phyloP scores from a whole-genome alignment of 1,284 basidiomycete genomes.

The Ustanciosporium gigantosporum region DNA sequence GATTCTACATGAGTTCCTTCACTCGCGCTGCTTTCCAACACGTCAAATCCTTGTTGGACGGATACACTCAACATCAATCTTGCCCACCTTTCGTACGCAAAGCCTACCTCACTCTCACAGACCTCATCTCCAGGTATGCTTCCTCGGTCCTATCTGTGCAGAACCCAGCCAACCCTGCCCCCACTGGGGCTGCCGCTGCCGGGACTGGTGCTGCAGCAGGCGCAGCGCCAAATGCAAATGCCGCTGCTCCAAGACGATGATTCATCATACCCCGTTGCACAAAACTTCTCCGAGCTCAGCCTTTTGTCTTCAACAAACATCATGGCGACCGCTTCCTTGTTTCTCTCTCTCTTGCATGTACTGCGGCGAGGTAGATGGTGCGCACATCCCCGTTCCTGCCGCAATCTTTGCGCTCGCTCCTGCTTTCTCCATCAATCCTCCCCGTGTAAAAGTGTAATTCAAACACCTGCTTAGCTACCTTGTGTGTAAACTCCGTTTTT shows the following conservation, averaged over 20 bases:
- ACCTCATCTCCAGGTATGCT: slow-evolving; percentile 55
- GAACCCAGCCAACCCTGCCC: slow-evolving; percentile 8
- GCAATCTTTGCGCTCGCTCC: too few species aligned
- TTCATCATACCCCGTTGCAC: neutral
- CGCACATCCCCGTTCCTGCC: too few species aligned
- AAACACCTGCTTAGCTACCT: too few species aligned
- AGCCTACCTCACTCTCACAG: slow-evolving; percentile 54
- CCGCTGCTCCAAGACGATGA: slow-evolving; percentile 12
- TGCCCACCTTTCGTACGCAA: slow-evolving; percentile 55
- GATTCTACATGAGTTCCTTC: slow-evolving; percentile 60
- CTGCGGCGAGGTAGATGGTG: too few species aligned
- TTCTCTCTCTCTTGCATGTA: too few species aligned
- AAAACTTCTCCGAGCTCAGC: too few species aligned
- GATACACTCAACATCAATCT: slow-evolving; percentile 45
- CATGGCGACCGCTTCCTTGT: too few species aligned
- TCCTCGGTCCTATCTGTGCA: slow-evolving; percentile 55
- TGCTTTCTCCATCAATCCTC: too few species aligned
- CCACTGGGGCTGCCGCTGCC: slow-evolving; percentile 3
- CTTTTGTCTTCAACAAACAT: too few species aligned
- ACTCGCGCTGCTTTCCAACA: slow-evolving; percentile 58
- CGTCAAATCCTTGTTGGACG: slow-evolving; percentile 50
- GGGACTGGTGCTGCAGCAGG: slow-evolving; percentile 9
- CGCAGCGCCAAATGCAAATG: too few species aligned
- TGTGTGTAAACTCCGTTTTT: too few species aligned
- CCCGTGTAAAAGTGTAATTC: too few species aligned